Percentiles rank a stretch among this genome's conserved stretches.
phyloP scores from a whole-genome alignment of 208 protist species.

The Acanthamoeba triangularis region DNA sequence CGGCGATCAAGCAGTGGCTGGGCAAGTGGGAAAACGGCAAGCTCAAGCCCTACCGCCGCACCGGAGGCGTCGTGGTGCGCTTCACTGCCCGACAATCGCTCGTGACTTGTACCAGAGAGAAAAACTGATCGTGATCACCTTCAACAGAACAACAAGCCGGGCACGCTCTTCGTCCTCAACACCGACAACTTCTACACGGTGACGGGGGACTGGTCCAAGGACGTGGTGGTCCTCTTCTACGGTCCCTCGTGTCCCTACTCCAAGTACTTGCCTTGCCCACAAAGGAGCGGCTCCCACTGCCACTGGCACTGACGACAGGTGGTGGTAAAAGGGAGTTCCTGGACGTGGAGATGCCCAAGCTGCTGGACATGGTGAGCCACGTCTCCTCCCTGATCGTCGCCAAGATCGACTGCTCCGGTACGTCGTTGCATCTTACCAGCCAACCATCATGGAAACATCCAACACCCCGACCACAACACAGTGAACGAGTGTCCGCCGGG shows the following conservation, averaged over 20 bases:
- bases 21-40: background rate
- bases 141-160: background rate
- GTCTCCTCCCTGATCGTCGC: background rate
- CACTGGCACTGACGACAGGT: too few relatives aligned
- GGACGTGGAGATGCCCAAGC: slow-evolving; percentile 29
- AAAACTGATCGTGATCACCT: too few relatives aligned
- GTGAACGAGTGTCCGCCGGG: background rate
- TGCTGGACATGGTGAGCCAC: slow-evolving; percentile 29
- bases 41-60: background rate
- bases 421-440: background rate
- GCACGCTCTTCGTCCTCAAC: background rate
- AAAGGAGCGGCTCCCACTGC: too few relatives aligned
- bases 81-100: background rate
- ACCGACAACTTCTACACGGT: background rate
- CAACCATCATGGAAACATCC: too few relatives aligned
- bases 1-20: background rate
- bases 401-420: slow-evolving; percentile 26
- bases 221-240: background rate
- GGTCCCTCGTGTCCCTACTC: slow-evolving; percentile 6
- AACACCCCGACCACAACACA: background rate
- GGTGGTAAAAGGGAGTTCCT: background rate
- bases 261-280: background rate
- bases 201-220: background rate
- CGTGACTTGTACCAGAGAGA: too few relatives aligned
- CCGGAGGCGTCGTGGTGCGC: background rate